Percentiles rank a stretch among this genome's conserved stretches.
Conservation (phyloP, 2,329 filamentous ascomycete species). For the Acrocalymma vagum region DNA sequence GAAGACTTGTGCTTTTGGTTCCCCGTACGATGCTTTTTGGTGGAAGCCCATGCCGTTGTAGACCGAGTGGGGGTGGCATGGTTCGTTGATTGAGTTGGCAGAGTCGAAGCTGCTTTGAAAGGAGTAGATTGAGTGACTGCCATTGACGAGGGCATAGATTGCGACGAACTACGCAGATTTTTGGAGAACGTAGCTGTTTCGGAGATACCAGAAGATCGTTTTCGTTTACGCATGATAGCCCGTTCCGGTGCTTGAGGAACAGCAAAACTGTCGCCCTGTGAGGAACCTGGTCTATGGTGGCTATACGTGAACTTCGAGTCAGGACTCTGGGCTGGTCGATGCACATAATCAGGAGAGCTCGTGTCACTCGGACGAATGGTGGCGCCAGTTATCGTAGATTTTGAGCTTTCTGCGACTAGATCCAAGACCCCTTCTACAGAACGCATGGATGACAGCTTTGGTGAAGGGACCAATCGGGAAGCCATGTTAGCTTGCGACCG, state of each 20-base stretch:
- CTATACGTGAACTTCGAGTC: slow-evolving; percentile 6
- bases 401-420: not conserved
- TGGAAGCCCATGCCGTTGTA: no score
- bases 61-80: no score
- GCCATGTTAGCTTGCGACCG: slow-evolving; percentile 42
- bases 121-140: not conserved
- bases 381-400: no score
- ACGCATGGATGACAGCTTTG: slow-evolving; percentile 1
- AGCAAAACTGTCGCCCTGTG: not conserved
- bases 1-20: no score
- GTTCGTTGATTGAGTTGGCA: no score
- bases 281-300: not conserved
- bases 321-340: slow-evolving; percentile 1
- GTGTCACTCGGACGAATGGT: not conserved
- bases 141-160: slow-evolving; percentile 1
- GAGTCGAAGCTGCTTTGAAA: not conserved
- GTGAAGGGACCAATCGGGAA: slow-evolving; percentile 35
- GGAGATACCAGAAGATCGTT: slow-evolving; percentile 4
- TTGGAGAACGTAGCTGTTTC: slow-evolving; percentile 12
- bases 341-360: slow-evolving; percentile 4
- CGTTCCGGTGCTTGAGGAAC: not conserved
- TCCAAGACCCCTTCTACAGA: not conserved
- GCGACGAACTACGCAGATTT: slow-evolving; percentile 11
- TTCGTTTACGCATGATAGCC: slow-evolving; percentile 16
- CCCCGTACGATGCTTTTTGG: no score